Conservation (phyloP, 805 yeast genomes). For the Wickerhamiella brachini region DNA sequence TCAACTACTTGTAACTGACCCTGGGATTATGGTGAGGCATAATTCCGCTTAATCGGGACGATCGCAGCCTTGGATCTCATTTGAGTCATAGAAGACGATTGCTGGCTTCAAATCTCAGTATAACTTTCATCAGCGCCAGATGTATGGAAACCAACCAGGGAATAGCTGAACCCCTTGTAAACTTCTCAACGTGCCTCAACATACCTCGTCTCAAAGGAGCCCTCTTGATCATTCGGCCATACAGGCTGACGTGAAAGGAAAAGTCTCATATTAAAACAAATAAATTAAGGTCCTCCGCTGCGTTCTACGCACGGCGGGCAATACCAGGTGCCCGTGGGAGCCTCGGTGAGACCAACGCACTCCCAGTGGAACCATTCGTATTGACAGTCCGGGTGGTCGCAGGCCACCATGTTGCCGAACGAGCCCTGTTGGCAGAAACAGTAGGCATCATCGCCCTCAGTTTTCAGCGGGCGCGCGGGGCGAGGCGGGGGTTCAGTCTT, state of each 20-base stretch:
- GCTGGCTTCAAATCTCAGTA: too few species aligned
- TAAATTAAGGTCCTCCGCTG: not conserved
- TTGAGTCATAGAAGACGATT: too few species aligned
- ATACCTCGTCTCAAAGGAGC: too few species aligned
- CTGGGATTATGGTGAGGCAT: not conserved
- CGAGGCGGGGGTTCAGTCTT: not conserved
- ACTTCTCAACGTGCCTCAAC: too few species aligned
- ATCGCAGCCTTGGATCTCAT: too few species aligned
- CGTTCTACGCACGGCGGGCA: constrained; percentile 39
- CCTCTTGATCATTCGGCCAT: too few species aligned
- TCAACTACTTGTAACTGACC: not conserved
- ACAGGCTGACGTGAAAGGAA: too few species aligned
- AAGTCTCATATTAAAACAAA: too few species aligned
- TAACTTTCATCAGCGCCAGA: too few species aligned
- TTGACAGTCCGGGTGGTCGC: constrained; percentile 81
- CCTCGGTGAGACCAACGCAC: constrained; percentile 79
- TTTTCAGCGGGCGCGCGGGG: constrained; percentile 21
- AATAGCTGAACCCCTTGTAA: too few species aligned
- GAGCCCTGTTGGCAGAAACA: constrained; percentile 92
- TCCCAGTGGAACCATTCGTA: constrained; percentile 94
- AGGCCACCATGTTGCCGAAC: constrained; percentile 92
- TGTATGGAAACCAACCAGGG: too few species aligned
- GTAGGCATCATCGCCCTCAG: constrained; percentile 50
- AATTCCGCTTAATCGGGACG: too few species aligned
- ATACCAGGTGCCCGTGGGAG: constrained; percentile 90